These are phyloP conservation scores for Nitzschia palea DNA, from an alignment of 108 stramenopile genomes.

Conservation along the genomic window DNA sequence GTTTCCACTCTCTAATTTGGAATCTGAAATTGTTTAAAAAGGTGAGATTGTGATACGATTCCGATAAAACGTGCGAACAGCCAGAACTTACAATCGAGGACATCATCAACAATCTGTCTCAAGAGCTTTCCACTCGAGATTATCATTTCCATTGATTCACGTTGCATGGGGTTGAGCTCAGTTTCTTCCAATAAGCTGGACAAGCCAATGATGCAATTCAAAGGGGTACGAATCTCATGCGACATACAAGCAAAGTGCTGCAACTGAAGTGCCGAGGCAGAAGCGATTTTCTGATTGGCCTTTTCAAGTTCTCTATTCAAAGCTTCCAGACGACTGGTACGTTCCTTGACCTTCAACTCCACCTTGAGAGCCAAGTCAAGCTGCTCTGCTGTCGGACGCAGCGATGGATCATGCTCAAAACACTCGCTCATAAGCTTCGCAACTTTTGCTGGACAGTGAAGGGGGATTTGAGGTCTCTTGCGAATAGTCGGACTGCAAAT, in stretches of 20 bases:
- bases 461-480: slow-evolving; percentile 33
- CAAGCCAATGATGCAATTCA: slow-evolving; percentile 36
- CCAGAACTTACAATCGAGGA: slow-evolving; percentile 28
- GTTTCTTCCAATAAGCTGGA: slow-evolving; percentile 28
- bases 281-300: slow-evolving; percentile 24
- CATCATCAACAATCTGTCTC: slow-evolving; percentile 30
- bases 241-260: slow-evolving; percentile 36
- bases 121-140: slow-evolving; percentile 23
- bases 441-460: slow-evolving; percentile 13
- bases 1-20: slow-evolving; percentile 23
- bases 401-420: slow-evolving; percentile 14
- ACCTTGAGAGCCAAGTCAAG: slow-evolving; percentile 28
- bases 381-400: slow-evolving; percentile 27
- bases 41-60: neutral
- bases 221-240: slow-evolving; percentile 35
- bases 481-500: slow-evolving; percentile 23
- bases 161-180: slow-evolving; percentile 33
- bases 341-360: slow-evolving; percentile 23
- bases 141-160: slow-evolving; percentile 33
- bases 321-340: slow-evolving; percentile 23
- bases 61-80: no score
- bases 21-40: no score
- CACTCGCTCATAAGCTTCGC: slow-evolving; percentile 27
- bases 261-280: slow-evolving; percentile 18
- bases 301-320: slow-evolving; percentile 21